Conservation (phyloP, 2,329 filamentous ascomycete genomes). For the Gaeumannomyces tritici region DNA sequence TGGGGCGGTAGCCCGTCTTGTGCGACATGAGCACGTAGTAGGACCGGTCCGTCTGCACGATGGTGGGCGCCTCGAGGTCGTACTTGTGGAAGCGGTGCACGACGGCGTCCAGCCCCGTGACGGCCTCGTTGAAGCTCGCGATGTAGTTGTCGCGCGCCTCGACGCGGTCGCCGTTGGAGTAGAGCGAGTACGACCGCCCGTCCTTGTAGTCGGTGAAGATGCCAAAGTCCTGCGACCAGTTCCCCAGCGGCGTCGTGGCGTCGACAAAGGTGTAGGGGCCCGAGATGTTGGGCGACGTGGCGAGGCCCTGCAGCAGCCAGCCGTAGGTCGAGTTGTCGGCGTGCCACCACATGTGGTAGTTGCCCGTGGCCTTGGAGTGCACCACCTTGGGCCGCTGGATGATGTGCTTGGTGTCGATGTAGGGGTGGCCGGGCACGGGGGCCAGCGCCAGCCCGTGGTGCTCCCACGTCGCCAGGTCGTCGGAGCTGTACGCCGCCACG, state of each 20-base stretch:
- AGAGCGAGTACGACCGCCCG: constrained; percentile 41
- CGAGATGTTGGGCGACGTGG: constrained; percentile 34
- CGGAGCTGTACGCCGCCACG: constrained; percentile 50
- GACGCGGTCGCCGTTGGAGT: constrained; percentile 43
- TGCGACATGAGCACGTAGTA: constrained; percentile 51
- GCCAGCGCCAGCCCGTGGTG: constrained; percentile 46
- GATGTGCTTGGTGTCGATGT: constrained; percentile 44
- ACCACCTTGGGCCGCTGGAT: constrained; percentile 55
- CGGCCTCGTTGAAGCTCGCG: constrained; percentile 36
- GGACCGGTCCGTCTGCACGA: constrained; percentile 44
- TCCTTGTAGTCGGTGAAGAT: constrained; percentile 48
- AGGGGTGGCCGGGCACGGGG: constrained; percentile 42
- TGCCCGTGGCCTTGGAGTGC: constrained; percentile 40
- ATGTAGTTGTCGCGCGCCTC: constrained; percentile 46
- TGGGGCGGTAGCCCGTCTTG: constrained; percentile 49
- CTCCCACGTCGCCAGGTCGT: constrained; percentile 50
- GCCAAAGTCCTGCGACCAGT: constrained; percentile 51
- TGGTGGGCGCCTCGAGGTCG: constrained; percentile 46
- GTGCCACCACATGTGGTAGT: constrained; percentile 46
- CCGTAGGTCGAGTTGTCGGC: constrained; percentile 47
- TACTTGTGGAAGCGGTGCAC: constrained; percentile 50
- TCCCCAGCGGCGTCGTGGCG: constrained; percentile 42
- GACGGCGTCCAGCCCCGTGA: constrained; percentile 36
- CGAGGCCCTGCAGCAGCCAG: constrained; percentile 42
- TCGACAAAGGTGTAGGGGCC: constrained; percentile 43